Evolutionary conservation across 2,329 filamentous ascomycete species (phyloP).

Genomic region (Rhynchosporium agropyri): DNA sequence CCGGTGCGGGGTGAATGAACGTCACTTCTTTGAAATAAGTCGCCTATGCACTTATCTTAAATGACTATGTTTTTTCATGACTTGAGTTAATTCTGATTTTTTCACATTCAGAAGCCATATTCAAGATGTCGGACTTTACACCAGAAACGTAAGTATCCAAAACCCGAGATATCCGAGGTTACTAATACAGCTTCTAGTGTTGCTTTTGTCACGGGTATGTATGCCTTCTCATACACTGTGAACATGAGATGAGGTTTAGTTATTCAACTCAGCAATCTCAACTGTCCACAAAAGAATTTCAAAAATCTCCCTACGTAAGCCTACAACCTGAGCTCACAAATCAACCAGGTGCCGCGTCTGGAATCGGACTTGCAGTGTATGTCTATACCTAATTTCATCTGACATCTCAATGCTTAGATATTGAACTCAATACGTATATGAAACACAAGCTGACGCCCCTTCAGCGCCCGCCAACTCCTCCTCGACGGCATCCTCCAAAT

Average conservation of each 20-base stretch:
- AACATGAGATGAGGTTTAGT: not conserved
- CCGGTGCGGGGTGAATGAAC: too few species aligned
- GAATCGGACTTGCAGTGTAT: conserved; percentile 31
- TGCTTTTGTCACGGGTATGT: conserved; percentile 33
- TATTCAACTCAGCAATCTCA: not conserved
- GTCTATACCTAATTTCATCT: too few species aligned
- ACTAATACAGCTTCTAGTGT: conserved; percentile 22
- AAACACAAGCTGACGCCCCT: too few species aligned
- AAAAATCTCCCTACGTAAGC: not conserved
- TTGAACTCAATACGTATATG: too few species aligned
- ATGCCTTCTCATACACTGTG: not conserved
- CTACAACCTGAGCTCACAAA: not conserved
- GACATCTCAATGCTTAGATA: too few species aligned
- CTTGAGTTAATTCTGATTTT: too few species aligned
- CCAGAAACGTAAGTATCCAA: conserved; percentile 25
- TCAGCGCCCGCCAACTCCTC: conserved; percentile 26
- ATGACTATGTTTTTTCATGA: too few species aligned
- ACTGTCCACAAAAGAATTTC: too few species aligned
- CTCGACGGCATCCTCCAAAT: conserved; percentile 30
- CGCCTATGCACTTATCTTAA: too few species aligned
- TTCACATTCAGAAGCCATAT: too few species aligned
- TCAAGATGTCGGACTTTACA: conserved; percentile 24
- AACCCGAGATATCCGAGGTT: not conserved
- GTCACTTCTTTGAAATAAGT: too few species aligned
- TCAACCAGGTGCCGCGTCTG: conserved; percentile 32